These are phyloP conservation scores for Apiosordaria backusii DNA, from an alignment of 495 filamentous ascomycete species.

Conservation along the genomic window DNA sequence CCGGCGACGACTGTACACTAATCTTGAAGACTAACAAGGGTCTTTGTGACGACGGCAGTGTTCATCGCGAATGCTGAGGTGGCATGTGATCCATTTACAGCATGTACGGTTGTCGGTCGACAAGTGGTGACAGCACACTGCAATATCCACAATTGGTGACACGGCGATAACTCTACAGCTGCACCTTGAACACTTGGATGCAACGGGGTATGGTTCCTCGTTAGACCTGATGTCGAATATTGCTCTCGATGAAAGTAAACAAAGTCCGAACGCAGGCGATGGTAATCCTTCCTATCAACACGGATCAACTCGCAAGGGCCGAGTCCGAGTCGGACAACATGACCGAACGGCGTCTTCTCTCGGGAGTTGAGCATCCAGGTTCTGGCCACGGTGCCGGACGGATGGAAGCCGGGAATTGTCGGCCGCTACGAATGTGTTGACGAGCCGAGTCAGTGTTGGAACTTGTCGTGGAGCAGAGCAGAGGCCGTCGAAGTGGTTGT, in stretches of 20 bases:
- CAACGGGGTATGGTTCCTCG: too few relatives aligned
- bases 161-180: neutral
- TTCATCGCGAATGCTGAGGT: neutral
- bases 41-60: neutral
- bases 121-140: neutral
- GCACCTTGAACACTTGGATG: neutral
- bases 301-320: neutral
- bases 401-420: slow-evolving; percentile 9
- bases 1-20: neutral
- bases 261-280: too few relatives aligned
- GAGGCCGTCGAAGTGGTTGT: neutral
- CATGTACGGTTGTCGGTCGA: neutral
- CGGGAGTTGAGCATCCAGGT: neutral
- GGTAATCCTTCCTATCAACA: too few relatives aligned
- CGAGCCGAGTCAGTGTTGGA: slow-evolving; percentile 6
- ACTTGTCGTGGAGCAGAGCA: slow-evolving; percentile 10
- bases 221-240: too few relatives aligned
- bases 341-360: neutral
- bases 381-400: neutral
- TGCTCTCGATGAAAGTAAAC: too few relatives aligned
- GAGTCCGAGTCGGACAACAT: neutral
- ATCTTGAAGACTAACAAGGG: neutral
- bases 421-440: neutral
- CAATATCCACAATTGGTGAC: neutral
- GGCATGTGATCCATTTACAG: neutral